A percentile compares a stretch with the other conserved stretches of the same genome.
Conservation (phyloP, 2,329 filamentous ascomycete genomes). For the Xylariaceae sp. region DNA sequence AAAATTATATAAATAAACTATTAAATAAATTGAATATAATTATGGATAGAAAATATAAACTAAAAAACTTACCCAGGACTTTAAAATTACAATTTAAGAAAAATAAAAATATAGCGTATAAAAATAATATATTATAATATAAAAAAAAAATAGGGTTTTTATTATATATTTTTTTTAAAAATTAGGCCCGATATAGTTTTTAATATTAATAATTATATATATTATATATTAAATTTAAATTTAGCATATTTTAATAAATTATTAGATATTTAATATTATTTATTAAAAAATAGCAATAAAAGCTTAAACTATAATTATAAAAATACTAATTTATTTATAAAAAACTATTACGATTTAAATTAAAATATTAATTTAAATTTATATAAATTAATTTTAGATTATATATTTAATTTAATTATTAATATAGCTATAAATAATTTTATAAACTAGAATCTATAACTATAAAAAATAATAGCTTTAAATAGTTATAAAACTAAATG, state of each 20-base stretch:
- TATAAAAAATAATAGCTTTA: not conserved
- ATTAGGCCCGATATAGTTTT: not conserved
- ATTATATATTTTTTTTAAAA: not conserved
- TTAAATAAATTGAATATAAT: no score
- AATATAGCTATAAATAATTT: no score
- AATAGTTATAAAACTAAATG: not conserved
- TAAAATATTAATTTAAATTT: no score
- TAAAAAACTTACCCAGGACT: no score
- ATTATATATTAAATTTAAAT: constrained; percentile 1
- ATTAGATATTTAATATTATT: not conserved
- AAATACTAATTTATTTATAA: no score
- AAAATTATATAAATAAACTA: not conserved
- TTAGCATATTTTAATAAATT: not conserved
- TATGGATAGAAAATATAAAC: no score
- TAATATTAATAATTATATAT: constrained; percentile 2
- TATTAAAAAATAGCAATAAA: not conserved
- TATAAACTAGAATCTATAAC: no score
- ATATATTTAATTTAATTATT: no score
- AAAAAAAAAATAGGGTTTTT: not conserved
- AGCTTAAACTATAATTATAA: not conserved
- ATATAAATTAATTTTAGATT: no score
- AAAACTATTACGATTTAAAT: no score
- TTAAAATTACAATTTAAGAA: no score
- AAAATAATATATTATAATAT: not conserved
- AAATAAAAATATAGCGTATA: not conserved